phyloP scores from a whole-genome alignment of 2,329 filamentous ascomycete species.

The Botryotinia narcissicola region DNA sequence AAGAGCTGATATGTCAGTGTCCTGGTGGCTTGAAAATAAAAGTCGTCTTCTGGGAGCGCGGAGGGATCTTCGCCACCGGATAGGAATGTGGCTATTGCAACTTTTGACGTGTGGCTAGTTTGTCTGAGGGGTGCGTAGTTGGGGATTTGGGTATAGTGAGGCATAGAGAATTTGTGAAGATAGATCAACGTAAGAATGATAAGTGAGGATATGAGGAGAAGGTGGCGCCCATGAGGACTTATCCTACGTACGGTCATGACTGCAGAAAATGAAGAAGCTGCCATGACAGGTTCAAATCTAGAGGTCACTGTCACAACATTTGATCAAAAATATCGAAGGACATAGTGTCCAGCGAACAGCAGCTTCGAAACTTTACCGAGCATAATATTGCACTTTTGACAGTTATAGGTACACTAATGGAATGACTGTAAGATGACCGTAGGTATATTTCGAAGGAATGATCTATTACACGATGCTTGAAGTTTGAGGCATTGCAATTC shows the following conservation, averaged over 20 bases:
- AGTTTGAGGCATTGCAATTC: too few relatives aligned
- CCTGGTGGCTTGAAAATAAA: conserved; percentile 43
- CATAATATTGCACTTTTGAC: too few relatives aligned
- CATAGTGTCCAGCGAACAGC: too few relatives aligned
- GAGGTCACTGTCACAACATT: too few relatives aligned
- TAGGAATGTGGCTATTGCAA: conserved; percentile 43
- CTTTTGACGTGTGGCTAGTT: conserved; percentile 7
- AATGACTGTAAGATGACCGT: too few relatives aligned
- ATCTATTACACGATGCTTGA: too few relatives aligned
- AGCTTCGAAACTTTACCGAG: too few relatives aligned
- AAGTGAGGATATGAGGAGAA: background rate
- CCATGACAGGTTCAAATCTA: too few relatives aligned
- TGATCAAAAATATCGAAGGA: background rate
- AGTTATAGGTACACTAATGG: too few relatives aligned
- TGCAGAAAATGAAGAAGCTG: too few relatives aligned
- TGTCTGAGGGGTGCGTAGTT: conserved; percentile 2
- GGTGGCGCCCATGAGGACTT: background rate
- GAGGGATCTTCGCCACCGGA: conserved; percentile 33
- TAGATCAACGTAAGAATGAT: background rate
- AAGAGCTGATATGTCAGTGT: conserved; percentile 44
- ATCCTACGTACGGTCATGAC: background rate
- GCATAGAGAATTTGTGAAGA: background rate
- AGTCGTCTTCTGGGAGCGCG: conserved; percentile 34
- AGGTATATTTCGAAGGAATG: too few relatives aligned
- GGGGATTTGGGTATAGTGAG: background rate